Evolutionary conservation across 371 early-diverging fungal species (phyloP), one percentile per base, ranked within the genome.

Genomic region (Mortierella sp.): DNA sequence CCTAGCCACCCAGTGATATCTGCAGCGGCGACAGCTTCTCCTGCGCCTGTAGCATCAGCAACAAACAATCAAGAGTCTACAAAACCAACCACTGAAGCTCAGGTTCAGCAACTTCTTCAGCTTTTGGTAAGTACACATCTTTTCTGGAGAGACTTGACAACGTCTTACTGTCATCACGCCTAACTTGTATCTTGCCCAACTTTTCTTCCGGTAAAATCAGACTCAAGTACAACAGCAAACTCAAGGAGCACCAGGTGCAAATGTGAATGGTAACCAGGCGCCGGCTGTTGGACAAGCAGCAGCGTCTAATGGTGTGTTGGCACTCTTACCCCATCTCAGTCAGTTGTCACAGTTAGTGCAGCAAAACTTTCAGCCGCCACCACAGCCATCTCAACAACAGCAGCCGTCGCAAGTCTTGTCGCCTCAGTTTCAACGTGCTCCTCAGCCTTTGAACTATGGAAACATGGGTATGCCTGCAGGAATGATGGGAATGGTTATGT

Each of bases 101-200:
- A 81, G 68, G 82, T 81, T 13, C 82, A 81, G 48, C 82, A 81
- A 44, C 70, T 81, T 21, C 78, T 81, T 19, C 75, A 77, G 31
- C 82, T 81, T 71, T 74, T 81, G 82, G 82, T 81, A 81, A 52
- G 45, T 8, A 14, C 16, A 55, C 7, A 8, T n/a, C 0, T 55
- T 24, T 24, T 38, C 38, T 19, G 16, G 2, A 34, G 21, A 8
- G 14, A 5, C 34, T 34, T 38, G 16, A 19, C 65, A 0, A 1
- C 8, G 11, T 38, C 24, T 38, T 34, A 1, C 24, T 42, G 6
- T 38, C 11, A 24, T 11, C 11, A 9, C 10, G 21, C 44, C 42
- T 68, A 68, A 68, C 74, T 38, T 50, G 42, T 21, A 13, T 24
- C 9, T 4, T 10, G 34, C 48, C n/a, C 7, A 16, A 44, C 70